phyloP scores from a whole-genome alignment of 1,284 basidiomycete species.

The Ustilago nuda region DNA sequence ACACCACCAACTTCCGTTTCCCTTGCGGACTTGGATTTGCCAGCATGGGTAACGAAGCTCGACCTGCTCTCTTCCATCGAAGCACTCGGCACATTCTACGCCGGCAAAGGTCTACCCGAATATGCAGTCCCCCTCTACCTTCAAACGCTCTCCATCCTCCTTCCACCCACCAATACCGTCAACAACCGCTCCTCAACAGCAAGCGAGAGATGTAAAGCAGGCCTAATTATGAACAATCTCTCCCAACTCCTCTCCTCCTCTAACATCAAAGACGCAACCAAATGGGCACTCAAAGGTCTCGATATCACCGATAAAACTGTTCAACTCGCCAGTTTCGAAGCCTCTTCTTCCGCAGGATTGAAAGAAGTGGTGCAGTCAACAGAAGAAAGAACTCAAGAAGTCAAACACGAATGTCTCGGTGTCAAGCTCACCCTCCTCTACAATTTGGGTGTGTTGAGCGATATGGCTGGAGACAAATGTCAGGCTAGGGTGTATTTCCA shows the following conservation, averaged over 20 bases:
- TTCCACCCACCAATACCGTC: slow-evolving; percentile 42
- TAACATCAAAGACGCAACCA: slow-evolving; percentile 56
- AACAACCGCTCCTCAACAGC: slow-evolving; percentile 45
- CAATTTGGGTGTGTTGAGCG: slow-evolving; percentile 60
- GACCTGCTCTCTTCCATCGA: slow-evolving; percentile 68
- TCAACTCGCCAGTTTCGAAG: slow-evolving; percentile 53
- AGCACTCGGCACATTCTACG: slow-evolving; percentile 68
- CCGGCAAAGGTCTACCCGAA: slow-evolving; percentile 58
- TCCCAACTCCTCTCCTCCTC: slow-evolving; percentile 58
- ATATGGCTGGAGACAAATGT: slow-evolving; percentile 54
- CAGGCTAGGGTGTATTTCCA: slow-evolving; percentile 53
- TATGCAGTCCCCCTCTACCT: slow-evolving; percentile 69
- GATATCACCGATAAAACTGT: slow-evolving; percentile 61
- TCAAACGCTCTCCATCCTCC: slow-evolving; percentile 66
- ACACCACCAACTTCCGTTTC: slow-evolving; percentile 40
- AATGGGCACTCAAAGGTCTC: slow-evolving; percentile 66
- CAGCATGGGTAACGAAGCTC: slow-evolving; percentile 64
- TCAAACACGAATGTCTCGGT: slow-evolving; percentile 57
- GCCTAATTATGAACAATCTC: slow-evolving; percentile 68
- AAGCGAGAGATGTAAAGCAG: slow-evolving; percentile 65
- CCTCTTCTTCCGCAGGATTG: background rate
- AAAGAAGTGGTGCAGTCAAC: slow-evolving; percentile 35
- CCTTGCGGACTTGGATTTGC: slow-evolving; percentile 66
- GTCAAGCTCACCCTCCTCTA: slow-evolving; percentile 64
- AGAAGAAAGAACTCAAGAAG: slow-evolving; percentile 50